Evolutionary conservation across 345 rosid species (phyloP).

Genomic region (Anacardium occidentale): DNA sequence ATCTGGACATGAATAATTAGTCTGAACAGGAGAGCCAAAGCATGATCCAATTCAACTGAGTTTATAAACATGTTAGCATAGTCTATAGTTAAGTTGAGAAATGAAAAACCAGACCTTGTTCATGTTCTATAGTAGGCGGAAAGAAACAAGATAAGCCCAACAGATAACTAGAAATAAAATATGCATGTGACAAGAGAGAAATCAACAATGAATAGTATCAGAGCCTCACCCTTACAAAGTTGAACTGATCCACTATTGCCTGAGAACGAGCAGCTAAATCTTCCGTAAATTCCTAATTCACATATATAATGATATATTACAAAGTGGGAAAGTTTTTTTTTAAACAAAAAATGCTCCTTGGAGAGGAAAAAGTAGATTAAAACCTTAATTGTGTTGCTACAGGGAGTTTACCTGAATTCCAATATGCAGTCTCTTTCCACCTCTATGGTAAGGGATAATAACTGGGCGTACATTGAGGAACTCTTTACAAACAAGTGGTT

Average conservation of each 20-base stretch:
- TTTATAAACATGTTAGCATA: not conserved
- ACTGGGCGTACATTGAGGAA: conserved; percentile 66
- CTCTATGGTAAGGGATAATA: conserved; percentile 89
- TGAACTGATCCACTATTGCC: conserved; percentile 54
- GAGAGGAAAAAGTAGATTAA: conserved; percentile 4
- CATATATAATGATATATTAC: conserved; percentile 3
- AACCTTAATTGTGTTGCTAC: not conserved
- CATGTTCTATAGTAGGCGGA: not conserved
- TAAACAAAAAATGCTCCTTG: not conserved
- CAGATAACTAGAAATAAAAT: not conserved
- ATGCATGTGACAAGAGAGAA: conserved; percentile 16
- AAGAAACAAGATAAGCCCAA: too few relatives aligned
- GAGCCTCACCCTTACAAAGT: conserved; percentile 53
- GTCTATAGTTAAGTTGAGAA: not conserved
- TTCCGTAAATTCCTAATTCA: conserved; percentile 71
- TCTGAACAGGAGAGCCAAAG: not conserved
- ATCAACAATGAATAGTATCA: conserved; percentile 9
- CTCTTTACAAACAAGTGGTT: conserved; percentile 93
- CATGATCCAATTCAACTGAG: not conserved
- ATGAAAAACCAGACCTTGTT: not conserved
- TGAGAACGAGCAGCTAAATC: conserved; percentile 79
- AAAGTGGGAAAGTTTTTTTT: not conserved
- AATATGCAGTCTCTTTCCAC: conserved; percentile 94
- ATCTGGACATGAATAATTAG: not conserved
- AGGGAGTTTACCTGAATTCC: conserved; percentile 67